phyloP scores from a whole-genome alignment of 805 yeast genomes.

The Candida ficus region DNA sequence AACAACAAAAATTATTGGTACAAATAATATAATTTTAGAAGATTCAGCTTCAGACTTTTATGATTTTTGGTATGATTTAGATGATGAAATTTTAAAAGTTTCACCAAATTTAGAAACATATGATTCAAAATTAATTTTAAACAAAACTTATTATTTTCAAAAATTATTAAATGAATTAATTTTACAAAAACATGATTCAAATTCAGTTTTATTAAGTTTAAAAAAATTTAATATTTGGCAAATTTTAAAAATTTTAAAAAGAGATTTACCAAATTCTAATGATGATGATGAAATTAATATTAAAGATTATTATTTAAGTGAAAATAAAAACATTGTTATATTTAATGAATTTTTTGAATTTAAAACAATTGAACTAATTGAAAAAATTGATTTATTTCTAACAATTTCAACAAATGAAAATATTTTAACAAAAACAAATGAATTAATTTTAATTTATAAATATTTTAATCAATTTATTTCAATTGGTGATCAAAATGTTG shows the following conservation, averaged over 20 bases:
- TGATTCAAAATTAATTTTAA: constrained; percentile 11
- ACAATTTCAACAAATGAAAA: neutral
- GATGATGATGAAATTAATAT: constrained; percentile 20
- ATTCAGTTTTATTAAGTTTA: constrained; percentile 23
- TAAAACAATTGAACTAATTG: constrained; percentile 21
- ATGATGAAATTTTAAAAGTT: constrained; percentile 33
- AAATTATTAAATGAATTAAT: constrained; percentile 10
- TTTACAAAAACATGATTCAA: constrained; percentile 24
- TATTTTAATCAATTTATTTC: constrained; percentile 5
- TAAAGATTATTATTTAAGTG: constrained; percentile 27
- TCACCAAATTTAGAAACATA: constrained; percentile 10
- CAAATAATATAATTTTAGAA: constrained; percentile 61
- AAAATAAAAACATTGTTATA: constrained; percentile 27
- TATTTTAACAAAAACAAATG: neutral
- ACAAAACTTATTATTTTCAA: constrained; percentile 20
- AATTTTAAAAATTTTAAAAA: constrained; percentile 24
- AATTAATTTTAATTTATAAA: neutral
- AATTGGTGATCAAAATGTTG: constrained; percentile 3
- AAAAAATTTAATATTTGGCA: constrained; percentile 30
- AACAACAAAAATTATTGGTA: constrained; percentile 49
- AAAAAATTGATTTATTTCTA: constrained; percentile 14
- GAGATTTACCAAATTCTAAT: constrained; percentile 6
- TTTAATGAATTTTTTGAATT: constrained; percentile 30
- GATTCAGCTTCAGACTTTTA: constrained; percentile 42
- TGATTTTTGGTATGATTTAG: constrained; percentile 62